phyloP scores from a whole-genome alignment of 1,284 basidiomycete genomes.

The Marasmius fiardii region DNA sequence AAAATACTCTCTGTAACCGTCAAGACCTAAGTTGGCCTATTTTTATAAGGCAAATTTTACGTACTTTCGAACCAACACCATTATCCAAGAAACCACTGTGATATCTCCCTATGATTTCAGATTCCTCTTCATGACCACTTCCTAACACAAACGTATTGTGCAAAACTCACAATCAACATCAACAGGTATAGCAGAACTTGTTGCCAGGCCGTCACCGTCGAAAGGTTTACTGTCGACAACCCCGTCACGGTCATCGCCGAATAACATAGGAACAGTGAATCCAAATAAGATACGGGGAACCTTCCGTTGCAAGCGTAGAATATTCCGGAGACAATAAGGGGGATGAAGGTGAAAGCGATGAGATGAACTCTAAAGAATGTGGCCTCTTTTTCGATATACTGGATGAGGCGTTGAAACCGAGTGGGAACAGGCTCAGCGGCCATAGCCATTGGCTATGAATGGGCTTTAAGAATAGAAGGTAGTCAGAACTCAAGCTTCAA shows the following conservation, averaged over 20 bases:
- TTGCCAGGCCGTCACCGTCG: slow-evolving; percentile 51
- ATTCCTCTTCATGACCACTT: not conserved
- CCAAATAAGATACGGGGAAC: slow-evolving; percentile 48
- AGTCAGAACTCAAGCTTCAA: no score
- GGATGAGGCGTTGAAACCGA: not conserved
- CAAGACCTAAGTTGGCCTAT: not conserved
- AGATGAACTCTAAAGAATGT: slow-evolving; percentile 58
- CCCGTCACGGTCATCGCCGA: slow-evolving; percentile 63
- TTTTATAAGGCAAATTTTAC: slow-evolving; percentile 12
- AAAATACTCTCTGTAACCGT: slow-evolving; percentile 42
- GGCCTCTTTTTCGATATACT: slow-evolving; percentile 27
- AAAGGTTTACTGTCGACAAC: slow-evolving; percentile 49
- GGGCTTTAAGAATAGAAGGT: not conserved
- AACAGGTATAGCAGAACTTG: slow-evolving; percentile 54
- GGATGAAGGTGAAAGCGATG: slow-evolving; percentile 52
- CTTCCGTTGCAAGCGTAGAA: slow-evolving; percentile 54
- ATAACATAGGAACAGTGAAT: slow-evolving; percentile 61
- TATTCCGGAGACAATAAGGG: slow-evolving; percentile 52
- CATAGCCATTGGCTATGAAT: not conserved
- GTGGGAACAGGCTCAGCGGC: not conserved
- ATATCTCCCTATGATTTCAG: slow-evolving; percentile 31
- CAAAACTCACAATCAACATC: slow-evolving; percentile 44
- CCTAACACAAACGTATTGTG: not conserved
- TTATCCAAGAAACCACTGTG: slow-evolving; percentile 48
- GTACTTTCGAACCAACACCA: slow-evolving; percentile 53